Evolutionary conservation across 306 rosid species (phyloP).

Genomic region (Geum urbanum): DNA sequence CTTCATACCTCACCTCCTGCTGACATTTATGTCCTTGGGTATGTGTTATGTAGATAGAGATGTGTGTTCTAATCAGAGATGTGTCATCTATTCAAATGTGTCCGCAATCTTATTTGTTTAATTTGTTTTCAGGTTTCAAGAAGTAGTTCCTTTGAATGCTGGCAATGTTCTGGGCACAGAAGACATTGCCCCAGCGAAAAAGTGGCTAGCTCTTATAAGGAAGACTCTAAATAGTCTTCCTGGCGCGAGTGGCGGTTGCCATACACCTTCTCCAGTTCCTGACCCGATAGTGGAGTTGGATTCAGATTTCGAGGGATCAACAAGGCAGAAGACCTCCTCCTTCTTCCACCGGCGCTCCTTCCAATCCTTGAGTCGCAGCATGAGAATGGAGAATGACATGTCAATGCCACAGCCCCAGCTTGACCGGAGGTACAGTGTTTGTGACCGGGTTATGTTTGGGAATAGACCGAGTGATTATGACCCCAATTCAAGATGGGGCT

Average conservation of each 20-base stretch:
- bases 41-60: slow-evolving; percentile 15
- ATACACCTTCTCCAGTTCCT: slow-evolving; percentile 77
- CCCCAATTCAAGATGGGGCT: slow-evolving; percentile 65
- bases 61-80: slow-evolving; percentile 2
- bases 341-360: slow-evolving; percentile 88
- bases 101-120: slow-evolving; percentile 17
- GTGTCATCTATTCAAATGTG: slow-evolving; percentile 17
- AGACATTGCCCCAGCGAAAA: slow-evolving; percentile 96
- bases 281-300: slow-evolving; percentile 85
- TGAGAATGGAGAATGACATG: slow-evolving; percentile 90
- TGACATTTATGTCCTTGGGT: slow-evolving; percentile 98
- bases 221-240: slow-evolving; percentile 89
- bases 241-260: slow-evolving; percentile 66
- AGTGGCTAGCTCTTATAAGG: slow-evolving; percentile 88
- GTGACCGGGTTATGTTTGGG: slow-evolving; percentile 74
- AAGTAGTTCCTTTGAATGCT: slow-evolving; percentile 97
- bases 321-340: slow-evolving; percentile 70
- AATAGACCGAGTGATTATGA: slow-evolving; percentile 77
- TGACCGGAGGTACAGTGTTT: slow-evolving; percentile 77
- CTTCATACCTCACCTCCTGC: slow-evolving; percentile 94
- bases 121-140: slow-evolving; percentile 72
- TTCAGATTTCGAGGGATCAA: slow-evolving; percentile 85
- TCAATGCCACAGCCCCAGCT: slow-evolving; percentile 60
- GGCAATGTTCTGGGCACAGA: slow-evolving; percentile 98
- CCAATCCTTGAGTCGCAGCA: slow-evolving; percentile 90